Evolutionary conservation across 2,329 filamentous ascomycete genomes (phyloP).

Genomic region (Apiospora koreana): DNA sequence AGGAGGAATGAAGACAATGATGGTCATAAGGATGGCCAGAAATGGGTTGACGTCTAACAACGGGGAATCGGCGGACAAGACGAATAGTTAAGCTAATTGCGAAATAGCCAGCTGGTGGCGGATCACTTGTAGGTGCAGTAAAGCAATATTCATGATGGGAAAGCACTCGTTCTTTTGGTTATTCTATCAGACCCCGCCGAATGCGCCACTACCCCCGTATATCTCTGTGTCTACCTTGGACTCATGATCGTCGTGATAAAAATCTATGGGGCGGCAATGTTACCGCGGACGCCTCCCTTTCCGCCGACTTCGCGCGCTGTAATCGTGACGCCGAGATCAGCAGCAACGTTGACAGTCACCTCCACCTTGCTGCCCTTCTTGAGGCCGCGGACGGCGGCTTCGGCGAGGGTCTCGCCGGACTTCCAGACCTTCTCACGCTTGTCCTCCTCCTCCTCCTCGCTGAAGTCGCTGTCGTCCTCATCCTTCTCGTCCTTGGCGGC

Average conservation of each 20-base stretch:
- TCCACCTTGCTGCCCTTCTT: constrained; percentile 92
- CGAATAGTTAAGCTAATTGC: no score
- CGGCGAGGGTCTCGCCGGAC: constrained; percentile 77
- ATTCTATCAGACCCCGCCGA: neutral
- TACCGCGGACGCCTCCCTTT: constrained; percentile 79
- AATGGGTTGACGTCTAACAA: no score
- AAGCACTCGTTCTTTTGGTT: constrained; percentile 4
- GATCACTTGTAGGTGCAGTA: neutral
- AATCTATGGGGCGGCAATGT: constrained; percentile 35
- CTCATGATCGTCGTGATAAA: constrained; percentile 5
- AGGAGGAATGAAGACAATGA: no score
- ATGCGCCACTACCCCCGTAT: neutral
- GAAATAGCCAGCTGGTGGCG: neutral
- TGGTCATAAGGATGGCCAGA: no score
- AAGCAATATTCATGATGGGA: neutral
- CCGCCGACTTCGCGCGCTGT: constrained; percentile 84
- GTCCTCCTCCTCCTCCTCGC: constrained; percentile 78
- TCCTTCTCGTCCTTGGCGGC: constrained; percentile 62
- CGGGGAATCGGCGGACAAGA: no score
- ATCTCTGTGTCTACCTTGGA: constrained; percentile 3
- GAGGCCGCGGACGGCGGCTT: constrained; percentile 79
- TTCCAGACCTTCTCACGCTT: constrained; percentile 91
- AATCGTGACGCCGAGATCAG: constrained; percentile 77
- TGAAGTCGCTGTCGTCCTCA: constrained; percentile 68
- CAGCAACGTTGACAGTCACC: constrained; percentile 84